Percentiles rank a stretch among this genome's conserved stretches.
phyloP scores from a whole-genome alignment of 495 filamentous ascomycete genomes.

The Penicillium riverlandense region DNA sequence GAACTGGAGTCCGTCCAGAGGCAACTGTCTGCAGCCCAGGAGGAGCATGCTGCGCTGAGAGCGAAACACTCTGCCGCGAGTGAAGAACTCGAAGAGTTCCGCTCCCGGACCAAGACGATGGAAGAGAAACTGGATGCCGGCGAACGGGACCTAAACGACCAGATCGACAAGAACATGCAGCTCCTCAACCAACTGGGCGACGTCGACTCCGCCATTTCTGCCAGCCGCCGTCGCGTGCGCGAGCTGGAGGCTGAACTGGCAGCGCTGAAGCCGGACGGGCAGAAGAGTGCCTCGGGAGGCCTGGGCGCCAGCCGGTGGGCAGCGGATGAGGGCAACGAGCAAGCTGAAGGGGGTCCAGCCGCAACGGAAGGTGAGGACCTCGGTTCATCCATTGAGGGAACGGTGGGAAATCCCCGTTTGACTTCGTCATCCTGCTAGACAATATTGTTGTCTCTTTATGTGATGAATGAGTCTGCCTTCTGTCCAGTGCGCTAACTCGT shows the following conservation, averaged over 20 bases:
- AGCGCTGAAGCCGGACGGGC: slow-evolving; percentile 25
- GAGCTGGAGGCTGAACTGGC: slow-evolving; percentile 41
- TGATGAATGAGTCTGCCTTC: too few relatives aligned
- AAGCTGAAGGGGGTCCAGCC: slow-evolving; percentile 30
- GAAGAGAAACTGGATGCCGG: slow-evolving; percentile 30
- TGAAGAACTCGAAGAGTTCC: slow-evolving; percentile 26
- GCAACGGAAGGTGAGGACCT: slow-evolving; percentile 47
- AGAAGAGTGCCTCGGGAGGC: slow-evolving; percentile 19
- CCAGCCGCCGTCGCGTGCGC: slow-evolving; percentile 33
- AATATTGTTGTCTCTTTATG: too few relatives aligned
- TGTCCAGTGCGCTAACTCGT: too few relatives aligned
- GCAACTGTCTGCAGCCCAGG: slow-evolving; percentile 27
- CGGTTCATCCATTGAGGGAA: slow-evolving; percentile 48
- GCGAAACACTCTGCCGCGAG: slow-evolving; percentile 21
- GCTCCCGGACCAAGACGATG: slow-evolving; percentile 22
- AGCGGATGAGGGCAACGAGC: slow-evolving; percentile 21
- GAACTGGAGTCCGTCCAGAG: slow-evolving; percentile 28
- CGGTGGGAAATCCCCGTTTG: slow-evolving; percentile 43
- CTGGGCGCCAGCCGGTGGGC: slow-evolving; percentile 39
- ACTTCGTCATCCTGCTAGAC: slow-evolving; percentile 21
- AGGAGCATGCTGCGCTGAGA: slow-evolving; percentile 28
- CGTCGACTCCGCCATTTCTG: slow-evolving; percentile 31
- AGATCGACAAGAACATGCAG: slow-evolving; percentile 45
- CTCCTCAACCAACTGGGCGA: slow-evolving; percentile 38
- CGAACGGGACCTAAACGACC: slow-evolving; percentile 33